Conservation (phyloP, 2,329 filamentous ascomycete species). For the Colletotrichum musae region DNA sequence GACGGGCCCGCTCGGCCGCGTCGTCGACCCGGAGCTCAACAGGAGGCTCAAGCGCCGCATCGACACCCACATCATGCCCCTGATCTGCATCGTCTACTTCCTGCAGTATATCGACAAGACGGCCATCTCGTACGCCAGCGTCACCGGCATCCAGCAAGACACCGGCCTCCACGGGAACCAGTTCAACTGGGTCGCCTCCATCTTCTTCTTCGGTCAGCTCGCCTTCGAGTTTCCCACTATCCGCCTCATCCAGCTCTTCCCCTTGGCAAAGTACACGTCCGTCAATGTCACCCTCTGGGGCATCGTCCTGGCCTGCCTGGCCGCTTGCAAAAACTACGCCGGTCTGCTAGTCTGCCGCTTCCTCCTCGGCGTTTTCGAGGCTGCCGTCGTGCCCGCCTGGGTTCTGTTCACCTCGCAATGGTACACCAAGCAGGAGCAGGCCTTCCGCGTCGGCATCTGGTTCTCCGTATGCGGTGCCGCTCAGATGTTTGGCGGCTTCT, state of each 20-base stretch:
- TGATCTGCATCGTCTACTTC: constrained; percentile 71
- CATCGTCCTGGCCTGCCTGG: constrained; percentile 69
- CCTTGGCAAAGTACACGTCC: constrained; percentile 54
- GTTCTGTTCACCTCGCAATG: constrained; percentile 78
- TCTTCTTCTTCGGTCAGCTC: constrained; percentile 53
- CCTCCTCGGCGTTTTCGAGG: constrained; percentile 78
- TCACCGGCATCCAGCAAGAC: constrained; percentile 69
- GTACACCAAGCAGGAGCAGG: constrained; percentile 81
- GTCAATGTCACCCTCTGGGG: constrained; percentile 55
- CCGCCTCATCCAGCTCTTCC: constrained; percentile 55
- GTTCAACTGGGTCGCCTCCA: constrained; percentile 59
- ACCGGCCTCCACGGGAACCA: constrained; percentile 57
- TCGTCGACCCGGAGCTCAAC: constrained; percentile 42
- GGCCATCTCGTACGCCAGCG: constrained; percentile 68
- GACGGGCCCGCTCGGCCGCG: constrained; percentile 23
- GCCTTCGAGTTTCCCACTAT: constrained; percentile 56
- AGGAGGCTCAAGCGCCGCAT: constrained; percentile 67
- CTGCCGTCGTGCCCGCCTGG: constrained; percentile 78
- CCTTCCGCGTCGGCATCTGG: constrained; percentile 74
- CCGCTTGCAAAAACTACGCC: constrained; percentile 71
- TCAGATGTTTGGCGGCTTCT: constrained; percentile 56
- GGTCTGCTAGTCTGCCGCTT: constrained; percentile 76
- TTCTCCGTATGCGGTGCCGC: constrained; percentile 69
- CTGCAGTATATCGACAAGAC: constrained; percentile 75
- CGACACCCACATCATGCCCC: constrained; percentile 68